Percentiles rank a stretch among this genome's conserved stretches.
Conservation (phyloP, 2,329 filamentous ascomycete genomes). For the Cryphonectria radicalis region DNA sequence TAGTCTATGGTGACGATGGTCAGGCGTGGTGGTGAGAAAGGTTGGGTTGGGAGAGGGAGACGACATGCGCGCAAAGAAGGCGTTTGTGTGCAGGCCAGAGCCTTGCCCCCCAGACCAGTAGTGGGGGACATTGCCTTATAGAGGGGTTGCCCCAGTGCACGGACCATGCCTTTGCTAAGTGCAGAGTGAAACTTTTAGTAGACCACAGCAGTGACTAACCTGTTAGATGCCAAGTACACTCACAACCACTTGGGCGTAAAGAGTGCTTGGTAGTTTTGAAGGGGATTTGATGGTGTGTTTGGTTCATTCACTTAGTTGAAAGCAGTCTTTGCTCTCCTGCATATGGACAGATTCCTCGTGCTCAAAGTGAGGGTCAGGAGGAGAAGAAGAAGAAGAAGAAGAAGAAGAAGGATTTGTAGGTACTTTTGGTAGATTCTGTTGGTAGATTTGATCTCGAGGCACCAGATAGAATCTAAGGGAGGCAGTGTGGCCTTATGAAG, state of each 20-base stretch:
- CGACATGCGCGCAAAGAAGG: constrained; percentile 12
- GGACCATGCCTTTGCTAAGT: not conserved
- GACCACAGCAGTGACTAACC: not conserved
- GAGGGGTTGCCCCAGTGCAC: constrained; percentile 20
- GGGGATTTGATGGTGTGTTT: not conserved
- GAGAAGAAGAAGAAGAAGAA: not conserved
- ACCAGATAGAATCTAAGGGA: not conserved
- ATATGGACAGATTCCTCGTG: not conserved
- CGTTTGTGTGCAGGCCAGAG: constrained; percentile 18
- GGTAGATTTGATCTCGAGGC: not conserved
- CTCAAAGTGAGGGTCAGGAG: not conserved
- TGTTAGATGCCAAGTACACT: not conserved
- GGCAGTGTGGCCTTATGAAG: not conserved
- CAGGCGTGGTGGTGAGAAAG: constrained; percentile 18
- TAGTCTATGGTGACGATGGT: constrained; percentile 1
- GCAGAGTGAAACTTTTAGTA: not conserved
- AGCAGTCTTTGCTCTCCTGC: not conserved
- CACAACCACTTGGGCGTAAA: too few relatives aligned
- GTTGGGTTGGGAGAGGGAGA: constrained; percentile 1
- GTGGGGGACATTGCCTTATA: constrained; percentile 29
- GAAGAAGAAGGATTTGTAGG: not conserved
- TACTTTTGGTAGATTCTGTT: not conserved
- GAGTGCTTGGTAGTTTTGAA: not conserved
- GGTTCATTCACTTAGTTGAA: not conserved
- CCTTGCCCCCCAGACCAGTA: constrained; percentile 8